Evolutionary conservation across 2,329 filamentous ascomycete species (phyloP), one percentile per base, ranked within the genome.

Genomic region (Colletotrichum navitas): DNA sequence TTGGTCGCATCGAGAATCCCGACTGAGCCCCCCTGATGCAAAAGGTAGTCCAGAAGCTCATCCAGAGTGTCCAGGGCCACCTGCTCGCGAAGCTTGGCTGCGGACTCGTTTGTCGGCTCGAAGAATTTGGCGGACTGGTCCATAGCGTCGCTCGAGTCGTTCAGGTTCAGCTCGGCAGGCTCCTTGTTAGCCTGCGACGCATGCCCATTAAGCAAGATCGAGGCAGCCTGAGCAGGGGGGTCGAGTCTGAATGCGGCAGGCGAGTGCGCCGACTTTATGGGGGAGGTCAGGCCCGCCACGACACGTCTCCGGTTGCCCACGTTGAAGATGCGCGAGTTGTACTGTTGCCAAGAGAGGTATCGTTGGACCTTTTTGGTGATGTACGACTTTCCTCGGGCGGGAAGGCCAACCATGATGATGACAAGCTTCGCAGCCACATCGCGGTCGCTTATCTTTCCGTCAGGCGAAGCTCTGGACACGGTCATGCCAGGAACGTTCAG

Each of bases 1-100:
- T 99, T 99, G 10, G 96, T 99, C 10, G 96, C 96, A 82, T 99
- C 96, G 16, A 99, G 89, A 74, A 99, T 98, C 47, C 96, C 96
- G 12, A 98, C 94, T 39, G 94, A 93, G 58, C 96, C 96, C 36
- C 92, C 94, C 65, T 91, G 87, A 32, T 91, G 86, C 43, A 98
- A 85, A 14, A 99, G 90, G 80, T 97, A 99, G 76, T 97, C 92
- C 58, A 99, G 83, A 11, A 98, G 86, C 79, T 99, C 96, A 77
- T 99, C 94, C 62, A 98, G 84, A 0, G 96, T 98, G 63, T 95
- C 93, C 80, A 98, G 89, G 6, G 96, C 96, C 45, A 97, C 93
- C 81, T 97, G 93, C 79, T 99, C 95, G 74, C 96, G 90, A 39
- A 98, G 86, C 75, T 92, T 91, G 62, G 94, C 89, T 0, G 95